These are phyloP conservation scores for Escallonia herrerae DNA, from an alignment of 129 eudicot species.

Conservation along the genomic window DNA sequence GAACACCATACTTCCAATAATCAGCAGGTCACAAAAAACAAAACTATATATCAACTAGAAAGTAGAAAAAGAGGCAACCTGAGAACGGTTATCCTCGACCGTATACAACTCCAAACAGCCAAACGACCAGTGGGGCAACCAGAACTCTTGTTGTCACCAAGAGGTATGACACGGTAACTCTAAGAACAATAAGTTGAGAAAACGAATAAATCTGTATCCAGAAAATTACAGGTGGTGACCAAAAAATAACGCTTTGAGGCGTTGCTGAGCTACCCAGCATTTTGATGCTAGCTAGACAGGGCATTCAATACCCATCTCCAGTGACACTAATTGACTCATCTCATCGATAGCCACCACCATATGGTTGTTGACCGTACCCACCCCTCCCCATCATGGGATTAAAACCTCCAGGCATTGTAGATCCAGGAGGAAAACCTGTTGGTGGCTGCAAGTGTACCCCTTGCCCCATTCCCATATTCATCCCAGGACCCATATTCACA, in stretches of 20 bases:
- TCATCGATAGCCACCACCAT: conserved; percentile 73
- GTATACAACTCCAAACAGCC: conserved; percentile 39
- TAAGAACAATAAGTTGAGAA: background rate
- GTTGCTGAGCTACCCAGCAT: background rate
- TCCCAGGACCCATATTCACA: conserved; percentile 27
- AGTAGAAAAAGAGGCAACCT: conserved; percentile 27
- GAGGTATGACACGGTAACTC: background rate
- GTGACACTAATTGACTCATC: background rate
- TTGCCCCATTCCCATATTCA: conserved; percentile 46
- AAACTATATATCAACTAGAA: conserved; percentile 12
- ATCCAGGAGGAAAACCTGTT: conserved; percentile 49
- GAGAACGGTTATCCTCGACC: conserved; percentile 33
- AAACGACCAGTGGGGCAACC: conserved; percentile 1
- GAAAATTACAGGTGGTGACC: conserved; percentile 9
- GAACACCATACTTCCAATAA: conserved; percentile 7
- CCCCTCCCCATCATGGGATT: conserved; percentile 80
- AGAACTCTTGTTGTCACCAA: background rate
- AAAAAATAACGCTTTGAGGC: background rate
- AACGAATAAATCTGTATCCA: conserved; percentile 13
- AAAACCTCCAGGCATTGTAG: conserved; percentile 50
- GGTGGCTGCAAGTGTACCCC: conserved; percentile 56
- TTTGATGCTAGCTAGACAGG: background rate
- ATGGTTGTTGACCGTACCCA: conserved; percentile 75
- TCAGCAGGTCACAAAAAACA: conserved; percentile 23
- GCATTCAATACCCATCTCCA: conserved; percentile 2